Evolutionary conservation across 1,139 yeast species (phyloP).

Genomic region (Debaryomyces singareniensis): DNA sequence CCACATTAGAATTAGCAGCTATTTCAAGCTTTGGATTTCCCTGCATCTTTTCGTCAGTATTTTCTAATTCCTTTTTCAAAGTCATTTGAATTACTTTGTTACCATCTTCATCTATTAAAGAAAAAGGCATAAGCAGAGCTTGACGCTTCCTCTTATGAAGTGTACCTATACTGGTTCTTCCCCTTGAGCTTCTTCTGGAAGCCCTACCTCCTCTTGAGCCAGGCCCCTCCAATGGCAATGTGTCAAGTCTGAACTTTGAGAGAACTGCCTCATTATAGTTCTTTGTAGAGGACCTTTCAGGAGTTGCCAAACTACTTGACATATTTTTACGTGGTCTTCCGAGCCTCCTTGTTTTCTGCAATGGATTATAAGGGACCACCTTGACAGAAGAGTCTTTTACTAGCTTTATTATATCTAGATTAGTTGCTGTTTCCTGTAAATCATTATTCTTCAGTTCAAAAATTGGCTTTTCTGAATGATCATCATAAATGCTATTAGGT

Average conservation of each 20-base stretch:
- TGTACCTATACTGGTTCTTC: conserved; percentile 20
- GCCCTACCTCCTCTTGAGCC: conserved; percentile 39
- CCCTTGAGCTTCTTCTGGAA: conserved; percentile 17
- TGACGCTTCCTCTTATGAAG: conserved; percentile 18
- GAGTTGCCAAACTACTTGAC: conserved; percentile 14
- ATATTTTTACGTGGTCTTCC: conserved; percentile 32
- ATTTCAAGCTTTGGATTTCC: background rate
- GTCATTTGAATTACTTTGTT: conserved; percentile 1
- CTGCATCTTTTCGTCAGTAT: background rate
- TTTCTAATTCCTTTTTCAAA: background rate
- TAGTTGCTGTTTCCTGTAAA: too few species aligned
- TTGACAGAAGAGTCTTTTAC: conserved; percentile 7
- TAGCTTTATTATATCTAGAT: too few species aligned
- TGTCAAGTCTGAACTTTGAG: conserved; percentile 32
- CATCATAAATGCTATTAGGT: too few species aligned
- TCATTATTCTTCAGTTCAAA: too few species aligned
- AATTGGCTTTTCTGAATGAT: too few species aligned
- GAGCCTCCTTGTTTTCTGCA: conserved; percentile 23
- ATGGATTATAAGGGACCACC: conserved; percentile 31
- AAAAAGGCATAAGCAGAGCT: conserved; percentile 9
- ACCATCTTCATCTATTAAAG: conserved; percentile 2
- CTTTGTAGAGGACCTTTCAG: conserved; percentile 20
- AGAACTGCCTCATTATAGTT: conserved; percentile 28
- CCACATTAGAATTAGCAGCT: background rate
- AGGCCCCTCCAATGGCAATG: conserved; percentile 35